Conservation (phyloP, 345 rosid species). For the Triadica sebifera region DNA sequence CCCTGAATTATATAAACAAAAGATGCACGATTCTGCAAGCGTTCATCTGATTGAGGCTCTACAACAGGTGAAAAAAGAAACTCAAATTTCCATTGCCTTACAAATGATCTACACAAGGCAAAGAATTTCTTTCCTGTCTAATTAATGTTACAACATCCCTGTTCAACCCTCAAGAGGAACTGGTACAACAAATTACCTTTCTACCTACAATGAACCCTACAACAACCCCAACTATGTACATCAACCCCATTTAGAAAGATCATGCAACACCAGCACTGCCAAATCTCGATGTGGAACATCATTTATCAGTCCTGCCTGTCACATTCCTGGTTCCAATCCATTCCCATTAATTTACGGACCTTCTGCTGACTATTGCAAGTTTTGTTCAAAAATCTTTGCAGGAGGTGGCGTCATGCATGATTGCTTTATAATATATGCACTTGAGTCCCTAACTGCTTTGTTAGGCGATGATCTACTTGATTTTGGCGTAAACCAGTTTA, state of each 20-base stretch:
- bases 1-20: too few relatives aligned
- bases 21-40: too few relatives aligned
- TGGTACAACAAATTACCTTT: conserved; percentile 15
- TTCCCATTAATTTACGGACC: conserved; percentile 36
- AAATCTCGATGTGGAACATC: conserved; percentile 7
- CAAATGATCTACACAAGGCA: conserved; percentile 47
- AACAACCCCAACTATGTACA: conserved; percentile 36
- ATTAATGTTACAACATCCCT: conserved; percentile 28
- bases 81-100: conserved; percentile 42
- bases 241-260: conserved; percentile 4
- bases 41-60: neutral
- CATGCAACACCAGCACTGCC: neutral
- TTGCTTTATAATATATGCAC: conserved; percentile 41
- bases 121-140: conserved; percentile 39
- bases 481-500: conserved; percentile 42
- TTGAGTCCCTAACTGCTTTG: conserved; percentile 32
- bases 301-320: conserved; percentile 30
- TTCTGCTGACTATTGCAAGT: conserved; percentile 43
- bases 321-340: conserved; percentile 17
- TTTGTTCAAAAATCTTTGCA: conserved; percentile 22
- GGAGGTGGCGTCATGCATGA: conserved; percentile 55
- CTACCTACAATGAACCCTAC: conserved; percentile 22
- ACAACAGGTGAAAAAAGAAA: neutral
- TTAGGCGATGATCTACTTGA: conserved; percentile 65
- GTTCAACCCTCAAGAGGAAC: conserved; percentile 17